Conservation (phyloP, 2,329 filamentous ascomycete species). For the Chaetomium sp. region DNA sequence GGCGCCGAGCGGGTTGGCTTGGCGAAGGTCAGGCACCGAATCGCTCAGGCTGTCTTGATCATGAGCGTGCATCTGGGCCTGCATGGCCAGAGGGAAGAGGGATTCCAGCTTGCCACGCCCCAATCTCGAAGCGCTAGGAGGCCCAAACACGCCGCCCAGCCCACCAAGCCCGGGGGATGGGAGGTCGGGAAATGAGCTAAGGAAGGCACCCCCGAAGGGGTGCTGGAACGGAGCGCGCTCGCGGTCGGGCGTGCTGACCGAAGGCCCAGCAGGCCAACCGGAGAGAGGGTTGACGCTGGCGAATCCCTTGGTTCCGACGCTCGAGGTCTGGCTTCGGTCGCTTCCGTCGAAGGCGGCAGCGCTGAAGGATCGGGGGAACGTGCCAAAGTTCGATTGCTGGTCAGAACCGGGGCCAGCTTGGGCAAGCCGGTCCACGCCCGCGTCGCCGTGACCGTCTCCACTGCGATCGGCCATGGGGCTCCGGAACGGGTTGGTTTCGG, state of each 20-base stretch:
- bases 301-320: slow-evolving; percentile 77
- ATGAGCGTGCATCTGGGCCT: slow-evolving; percentile 80
- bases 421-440: slow-evolving; percentile 54
- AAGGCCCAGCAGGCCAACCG: slow-evolving; percentile 61
- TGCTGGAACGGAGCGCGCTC: slow-evolving; percentile 58
- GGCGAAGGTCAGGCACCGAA: slow-evolving; percentile 60
- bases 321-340: slow-evolving; percentile 91
- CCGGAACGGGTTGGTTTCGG: slow-evolving; percentile 93
- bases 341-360: slow-evolving; percentile 66
- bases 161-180: slow-evolving; percentile 73
- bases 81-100: slow-evolving; percentile 85
- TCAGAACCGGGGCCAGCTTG: slow-evolving; percentile 49
- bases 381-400: slow-evolving; percentile 55
- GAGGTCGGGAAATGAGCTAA: slow-evolving; percentile 74
- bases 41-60: slow-evolving; percentile 66
- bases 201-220: slow-evolving; percentile 77
- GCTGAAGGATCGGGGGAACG: slow-evolving; percentile 55
- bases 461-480: slow-evolving; percentile 78
- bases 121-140: slow-evolving; percentile 63
- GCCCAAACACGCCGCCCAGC: slow-evolving; percentile 69
- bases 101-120: slow-evolving; percentile 81
- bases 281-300: slow-evolving; percentile 62
- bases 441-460: slow-evolving; percentile 52
- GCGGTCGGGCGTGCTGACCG: slow-evolving; percentile 68
- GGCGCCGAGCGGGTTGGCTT: slow-evolving; percentile 64